Base-by-base conservation (phyloP, 805 yeast species). In the Metschnikowia lochheadii region DNA sequence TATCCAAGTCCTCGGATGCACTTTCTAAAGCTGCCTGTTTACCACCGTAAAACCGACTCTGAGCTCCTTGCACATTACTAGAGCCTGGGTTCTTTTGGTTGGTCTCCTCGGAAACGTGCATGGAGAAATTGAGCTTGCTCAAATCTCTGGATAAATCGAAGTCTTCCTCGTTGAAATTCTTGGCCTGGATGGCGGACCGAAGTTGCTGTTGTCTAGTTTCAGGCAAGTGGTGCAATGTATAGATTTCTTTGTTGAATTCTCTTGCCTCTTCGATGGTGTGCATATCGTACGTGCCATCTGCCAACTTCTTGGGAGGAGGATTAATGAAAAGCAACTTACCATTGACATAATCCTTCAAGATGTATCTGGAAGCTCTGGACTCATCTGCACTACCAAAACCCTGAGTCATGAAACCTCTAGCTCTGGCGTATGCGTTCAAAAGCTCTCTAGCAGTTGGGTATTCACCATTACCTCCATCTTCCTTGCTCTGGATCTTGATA, bases 361-460 rank as follows among this genome's bases (percentile, higher is more conserved):
- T 81, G 59, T 88, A 87, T 66, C 99, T 80, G 39, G 97, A 84
- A 13, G 99, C 96, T 68, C 99, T 80, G 40, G 96, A 83, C 66
- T 90, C 95, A 74, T 94, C 99, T 2, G 99, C 98, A 58, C 89
- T 82, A 63, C 98, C 98, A 64, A 88, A 91, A 63, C 96, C 96
- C 67, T 95, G 97, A 0, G 97, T 87, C 95, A 89, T 91, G 66
- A 82, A 94, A 61, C 99, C 99, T 70, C 99, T 82, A 3, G 97
- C 94, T 71, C 95, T 81, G 6, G 97, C 98, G 64, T 94, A 94
- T 0, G 98, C 95, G 44, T 82, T 87, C 51, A 94, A 77, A 37
- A 94, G 68, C 67, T 94, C 98, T 63, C 87, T 84, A 0, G 97
- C 87, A 3, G 96, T 88, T 33, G 97, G 96, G 34, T 80, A 72